Conservation (phyloP, 345 rosid genomes). For the Heritiera fomes region DNA sequence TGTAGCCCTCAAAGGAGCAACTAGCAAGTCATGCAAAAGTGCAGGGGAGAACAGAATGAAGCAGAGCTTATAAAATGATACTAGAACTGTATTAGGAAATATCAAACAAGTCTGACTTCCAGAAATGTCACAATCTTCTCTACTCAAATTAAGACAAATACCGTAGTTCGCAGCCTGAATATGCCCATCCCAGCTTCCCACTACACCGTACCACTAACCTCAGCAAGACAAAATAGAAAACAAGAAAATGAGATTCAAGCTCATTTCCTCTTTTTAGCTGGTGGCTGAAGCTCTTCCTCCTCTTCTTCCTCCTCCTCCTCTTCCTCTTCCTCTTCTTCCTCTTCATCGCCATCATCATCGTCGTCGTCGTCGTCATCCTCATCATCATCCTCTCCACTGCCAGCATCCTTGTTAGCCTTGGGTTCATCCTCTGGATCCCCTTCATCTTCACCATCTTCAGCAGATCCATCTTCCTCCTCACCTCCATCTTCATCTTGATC, state of each 20-base stretch:
- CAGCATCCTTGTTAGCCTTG: slow-evolving; percentile 43
- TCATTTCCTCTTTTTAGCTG: slow-evolving; percentile 64
- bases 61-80: neutral
- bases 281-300: slow-evolving; percentile 53
- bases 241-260: neutral
- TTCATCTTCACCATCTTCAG: slow-evolving; percentile 38
- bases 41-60: neutral
- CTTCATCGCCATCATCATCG: slow-evolving; percentile 30
- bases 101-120: slow-evolving; percentile 22
- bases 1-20: neutral
- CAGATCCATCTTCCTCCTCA: slow-evolving; percentile 45
- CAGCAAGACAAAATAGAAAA: slow-evolving; percentile 6
- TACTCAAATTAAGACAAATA: slow-evolving; percentile 23
- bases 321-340: slow-evolving; percentile 34
- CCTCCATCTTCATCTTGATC: slow-evolving; percentile 48
- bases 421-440: slow-evolving; percentile 54
- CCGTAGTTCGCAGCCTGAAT: slow-evolving; percentile 13
- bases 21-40: neutral
- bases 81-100: slow-evolving; percentile 13
- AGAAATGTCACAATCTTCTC: slow-evolving; percentile 16
- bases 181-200: slow-evolving; percentile 19
- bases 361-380: slow-evolving; percentile 36
- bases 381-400: slow-evolving; percentile 45
- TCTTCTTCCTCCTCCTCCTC: slow-evolving; percentile 43
- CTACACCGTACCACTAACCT: slow-evolving; percentile 12